Evolutionary conservation across 2,329 filamentous ascomycete genomes (phyloP).

Genomic region (Xylariaceae sp.): DNA sequence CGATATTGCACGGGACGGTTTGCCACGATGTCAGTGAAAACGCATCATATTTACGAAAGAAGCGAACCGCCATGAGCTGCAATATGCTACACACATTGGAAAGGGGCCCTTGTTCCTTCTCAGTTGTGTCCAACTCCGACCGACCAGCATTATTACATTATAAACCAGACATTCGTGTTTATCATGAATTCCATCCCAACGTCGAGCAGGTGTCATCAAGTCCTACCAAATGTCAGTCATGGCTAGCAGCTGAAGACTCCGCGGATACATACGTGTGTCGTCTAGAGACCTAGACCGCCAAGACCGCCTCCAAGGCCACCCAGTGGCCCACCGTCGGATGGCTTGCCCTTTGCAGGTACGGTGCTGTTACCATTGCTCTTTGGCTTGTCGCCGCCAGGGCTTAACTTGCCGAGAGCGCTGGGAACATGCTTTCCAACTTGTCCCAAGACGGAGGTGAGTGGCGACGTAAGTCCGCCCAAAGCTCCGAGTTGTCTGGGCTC

Average conservation of each 20-base stretch:
- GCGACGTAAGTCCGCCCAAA: conserved; percentile 7
- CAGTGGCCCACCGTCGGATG: background rate
- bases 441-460: conserved; percentile 9
- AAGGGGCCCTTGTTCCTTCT: background rate
- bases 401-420: background rate
- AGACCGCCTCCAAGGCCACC: conserved; percentile 1
- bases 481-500: conserved; percentile 9
- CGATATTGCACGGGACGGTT: conserved; percentile 17
- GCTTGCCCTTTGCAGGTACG: background rate
- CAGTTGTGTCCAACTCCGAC: too few species aligned
- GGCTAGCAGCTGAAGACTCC: too few species aligned
- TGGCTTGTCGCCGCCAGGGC: background rate
- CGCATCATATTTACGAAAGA: background rate
- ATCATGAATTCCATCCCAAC: too few species aligned
- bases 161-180: too few species aligned
- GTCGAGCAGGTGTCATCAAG: background rate
- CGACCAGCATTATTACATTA: too few species aligned
- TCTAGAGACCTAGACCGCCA: conserved; percentile 10
- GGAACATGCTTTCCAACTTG: conserved; percentile 15
- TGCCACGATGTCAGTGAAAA: conserved; percentile 6
- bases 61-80: too few species aligned
- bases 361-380: conserved; percentile 11
- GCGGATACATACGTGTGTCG: background rate
- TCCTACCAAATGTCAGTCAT: background rate
- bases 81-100: background rate